Conservation (phyloP, 2,329 filamentous ascomycete species). For the Paecilomyces sp. region DNA sequence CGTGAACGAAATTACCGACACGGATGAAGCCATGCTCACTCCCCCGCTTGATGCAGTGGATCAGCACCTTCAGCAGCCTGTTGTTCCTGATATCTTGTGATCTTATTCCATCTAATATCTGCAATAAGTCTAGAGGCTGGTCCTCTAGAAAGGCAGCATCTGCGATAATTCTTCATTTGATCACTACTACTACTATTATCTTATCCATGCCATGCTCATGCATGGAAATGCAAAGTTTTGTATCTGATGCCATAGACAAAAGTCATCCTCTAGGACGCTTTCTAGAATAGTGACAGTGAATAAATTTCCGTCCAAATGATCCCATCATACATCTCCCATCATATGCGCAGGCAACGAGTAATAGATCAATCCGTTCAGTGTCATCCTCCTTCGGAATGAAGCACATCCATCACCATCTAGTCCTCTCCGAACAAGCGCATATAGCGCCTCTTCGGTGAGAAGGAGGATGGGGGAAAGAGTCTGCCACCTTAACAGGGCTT, state of each 20-base stretch:
- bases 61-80: slow-evolving; percentile 1
- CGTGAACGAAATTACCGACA: neutral
- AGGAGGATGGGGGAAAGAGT: slow-evolving; percentile 15
- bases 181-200: no score
- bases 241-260: no score
- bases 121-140: neutral
- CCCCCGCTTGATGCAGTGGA: slow-evolving; percentile 24
- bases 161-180: no score
- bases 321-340: no score
- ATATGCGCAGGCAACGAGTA: no score
- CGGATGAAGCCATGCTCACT: slow-evolving; percentile 16
- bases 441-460: slow-evolving; percentile 31
- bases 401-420: neutral
- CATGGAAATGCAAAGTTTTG: neutral
- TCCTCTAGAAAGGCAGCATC: neutral
- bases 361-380: no score
- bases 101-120: neutral
- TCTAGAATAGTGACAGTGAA: no score
- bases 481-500: neutral
- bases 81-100: neutral
- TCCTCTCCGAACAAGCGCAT: slow-evolving; percentile 33
- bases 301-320: no score
- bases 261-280: no score
- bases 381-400: neutral
- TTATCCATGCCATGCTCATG: neutral